These are phyloP conservation scores for Fusarium mundagurra DNA, from an alignment of 2,329 filamentous ascomycete genomes.

Conservation along the genomic window DNA sequence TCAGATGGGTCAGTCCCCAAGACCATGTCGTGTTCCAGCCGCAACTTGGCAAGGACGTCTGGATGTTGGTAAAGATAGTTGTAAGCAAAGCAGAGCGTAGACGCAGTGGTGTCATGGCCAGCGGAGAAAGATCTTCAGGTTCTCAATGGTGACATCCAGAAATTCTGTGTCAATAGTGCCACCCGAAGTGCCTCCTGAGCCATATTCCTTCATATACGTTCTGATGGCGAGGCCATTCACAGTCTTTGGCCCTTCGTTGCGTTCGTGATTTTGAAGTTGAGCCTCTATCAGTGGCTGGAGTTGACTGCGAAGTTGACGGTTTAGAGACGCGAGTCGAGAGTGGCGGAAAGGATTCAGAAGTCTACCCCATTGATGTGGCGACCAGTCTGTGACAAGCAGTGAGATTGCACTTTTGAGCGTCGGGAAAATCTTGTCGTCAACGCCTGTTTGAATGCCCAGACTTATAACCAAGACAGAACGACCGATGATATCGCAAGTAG, in stretches of 20 bases:
- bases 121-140: conserved; percentile 6
- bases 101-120: conserved; percentile 6
- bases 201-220: not conserved
- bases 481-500: conserved; percentile 7
- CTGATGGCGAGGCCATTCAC: not conserved
- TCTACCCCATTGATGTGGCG: not conserved
- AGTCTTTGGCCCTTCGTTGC: not conserved
- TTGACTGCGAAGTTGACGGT: not conserved
- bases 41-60: not conserved
- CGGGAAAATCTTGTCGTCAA: not conserved
- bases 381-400: not conserved
- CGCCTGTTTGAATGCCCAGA: not conserved
- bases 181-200: accelerated
- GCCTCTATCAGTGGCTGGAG: not conserved
- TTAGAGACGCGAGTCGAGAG: not conserved
- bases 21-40: not conserved
- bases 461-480: not conserved
- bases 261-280: not conserved
- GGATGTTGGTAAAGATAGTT: not conserved
- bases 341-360: not conserved
- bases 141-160: not conserved
- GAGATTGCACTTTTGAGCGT: not conserved
- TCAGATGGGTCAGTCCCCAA: not conserved
- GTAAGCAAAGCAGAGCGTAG: not conserved
- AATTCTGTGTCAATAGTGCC: not conserved